Percentiles rank a stretch among this genome's conserved stretches.
phyloP scores from a whole-genome alignment of 306 rosid genomes.

The Citrullus amarus region DNA sequence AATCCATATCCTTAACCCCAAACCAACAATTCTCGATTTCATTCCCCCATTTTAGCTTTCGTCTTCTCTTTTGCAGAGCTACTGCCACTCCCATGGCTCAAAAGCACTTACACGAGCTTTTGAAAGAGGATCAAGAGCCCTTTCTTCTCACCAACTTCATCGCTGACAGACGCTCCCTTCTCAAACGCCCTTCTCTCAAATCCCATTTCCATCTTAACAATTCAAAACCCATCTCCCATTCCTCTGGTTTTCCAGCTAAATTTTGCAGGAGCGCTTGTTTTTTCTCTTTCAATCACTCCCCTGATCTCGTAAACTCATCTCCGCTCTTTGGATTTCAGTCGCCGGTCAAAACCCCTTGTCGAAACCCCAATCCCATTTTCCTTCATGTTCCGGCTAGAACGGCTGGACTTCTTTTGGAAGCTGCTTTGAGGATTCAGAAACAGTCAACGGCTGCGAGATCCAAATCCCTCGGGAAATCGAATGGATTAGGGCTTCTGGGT shows the following conservation, averaged over 20 bases:
- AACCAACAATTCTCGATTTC: not conserved
- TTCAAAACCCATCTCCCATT: slow-evolving; percentile 15
- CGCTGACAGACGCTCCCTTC: slow-evolving; percentile 16
- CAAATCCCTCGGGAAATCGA: slow-evolving; percentile 17
- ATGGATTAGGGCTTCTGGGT: slow-evolving; percentile 46
- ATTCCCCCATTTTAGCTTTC: not conserved
- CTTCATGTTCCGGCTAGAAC: slow-evolving; percentile 66
- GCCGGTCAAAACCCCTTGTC: slow-evolving; percentile 32
- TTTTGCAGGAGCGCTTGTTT: slow-evolving; percentile 53
- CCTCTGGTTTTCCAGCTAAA: slow-evolving; percentile 11
- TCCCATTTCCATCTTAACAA: slow-evolving; percentile 18
- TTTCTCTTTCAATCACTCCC: slow-evolving; percentile 33
- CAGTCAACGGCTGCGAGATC: slow-evolving; percentile 27
- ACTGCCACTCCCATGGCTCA: slow-evolving; percentile 12
- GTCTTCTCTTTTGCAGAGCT: not conserved
- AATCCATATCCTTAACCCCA: not conserved
- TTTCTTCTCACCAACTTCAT: slow-evolving; percentile 30
- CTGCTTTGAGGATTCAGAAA: slow-evolving; percentile 71
- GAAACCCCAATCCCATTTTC: slow-evolving; percentile 37
- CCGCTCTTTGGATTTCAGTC: slow-evolving; percentile 51
- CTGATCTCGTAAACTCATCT: slow-evolving; percentile 37
- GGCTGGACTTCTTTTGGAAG: slow-evolving; percentile 67
- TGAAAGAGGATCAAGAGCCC: slow-evolving; percentile 39
- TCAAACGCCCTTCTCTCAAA: slow-evolving; percentile 10
- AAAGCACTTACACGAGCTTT: slow-evolving; percentile 28